Base-by-base conservation (phyloP, 176 grass and related monocot species). In the Cenchrus purpureus region DNA sequence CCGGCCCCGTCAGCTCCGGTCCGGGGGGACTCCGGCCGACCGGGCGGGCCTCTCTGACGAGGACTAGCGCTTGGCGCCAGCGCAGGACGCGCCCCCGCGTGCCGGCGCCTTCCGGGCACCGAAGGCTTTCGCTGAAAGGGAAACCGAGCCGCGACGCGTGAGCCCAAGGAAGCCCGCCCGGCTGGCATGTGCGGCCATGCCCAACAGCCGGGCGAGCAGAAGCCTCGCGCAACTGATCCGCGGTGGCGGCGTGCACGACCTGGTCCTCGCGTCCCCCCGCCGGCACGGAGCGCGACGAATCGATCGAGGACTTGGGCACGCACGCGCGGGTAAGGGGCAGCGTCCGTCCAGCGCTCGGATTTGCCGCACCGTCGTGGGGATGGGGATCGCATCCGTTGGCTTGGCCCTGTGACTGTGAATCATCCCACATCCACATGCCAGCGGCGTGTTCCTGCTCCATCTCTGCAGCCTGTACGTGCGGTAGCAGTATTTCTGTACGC, bases 51-150 rank as follows among this genome's bases (percentile, higher is more conserved):
- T 48, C 59, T 25, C 60, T 52, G 25, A 17, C 61, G 25, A 80
- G 44, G 61, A 12, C 16, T 31, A 48, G 76, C 45, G 74, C 63
- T 56, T 43, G 77, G 67, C 29, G 77, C 85, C 68, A 80, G 69
- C 58, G 34, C 19, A n/a, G 37, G 76, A 19, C 5, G 29, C 25
- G 75, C 28, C 40, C 76, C 87, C 57, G 62, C 74, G 48, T 54
- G 65, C 65, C 66, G 45, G 80, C n/a, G 43, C 29, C 49, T 4
- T 53, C 16, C 49, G 40, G 71, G 48, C 71, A 31, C 44, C 45
- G 20, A 72, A 25, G 28, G 44, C 69, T 49, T 49, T 49, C 11
- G 43, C 43, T 10, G 68, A 7, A 71, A 71, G 19, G 42, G 68
- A 12, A 46, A 5, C 14, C 37, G 37, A 40, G 37, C 37, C 37